Base-by-base conservation (phyloP, 2,329 filamentous ascomycete genomes). In the Capronia americana region DNA sequence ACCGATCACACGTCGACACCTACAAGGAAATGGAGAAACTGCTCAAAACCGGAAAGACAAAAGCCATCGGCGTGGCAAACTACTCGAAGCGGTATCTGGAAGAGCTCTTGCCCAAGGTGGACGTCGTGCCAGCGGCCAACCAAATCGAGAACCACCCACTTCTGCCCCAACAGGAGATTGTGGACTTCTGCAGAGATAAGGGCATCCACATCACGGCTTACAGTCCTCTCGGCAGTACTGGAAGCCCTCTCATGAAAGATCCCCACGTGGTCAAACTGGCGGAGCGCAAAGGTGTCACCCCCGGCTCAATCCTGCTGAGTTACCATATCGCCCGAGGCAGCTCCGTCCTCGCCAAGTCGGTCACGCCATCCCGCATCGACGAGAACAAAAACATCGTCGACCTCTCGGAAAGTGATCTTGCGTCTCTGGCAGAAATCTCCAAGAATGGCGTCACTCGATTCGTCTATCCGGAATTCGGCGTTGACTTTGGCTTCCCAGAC, bases 181-280 rank as follows among this genome's bases (percentile, higher is more conserved):
- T 77, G 20, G 79, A 81, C 10, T 85, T 80, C 77, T 82, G 84
- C 74, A 80, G 80, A 64, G 70, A 75, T 14, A 81, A 83, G 63
- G 80, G 80, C 24, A 86, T 86, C 69, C 83, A 85, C 73, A 72
- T 86, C 64, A 84, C 81, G 4, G 83, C 85, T 62, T 86, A 86
- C 74, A 84, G 81, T 44, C 83, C 84, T 0, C 82, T 86, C 17
- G 85, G 84, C 12, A 86, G 85, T 73, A 81, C 79, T 8, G 79
- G 79, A 3, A 79, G 77, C 61, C 79, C 79, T 34, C 67, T 82
- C 32, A 77, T 82, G 72, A 77, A 75, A 10, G 78, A 78, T 0
- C 78, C 78, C 63, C 76, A 78, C 4, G 77, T 82, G 30, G 75
- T 79, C 20, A 76, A 78, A 54, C 77, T 82, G 44, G 78, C 80